Percentiles rank a stretch among this genome's conserved stretches.
Conservation (phyloP, 495 filamentous ascomycete species). For the Penicillium soppii region DNA sequence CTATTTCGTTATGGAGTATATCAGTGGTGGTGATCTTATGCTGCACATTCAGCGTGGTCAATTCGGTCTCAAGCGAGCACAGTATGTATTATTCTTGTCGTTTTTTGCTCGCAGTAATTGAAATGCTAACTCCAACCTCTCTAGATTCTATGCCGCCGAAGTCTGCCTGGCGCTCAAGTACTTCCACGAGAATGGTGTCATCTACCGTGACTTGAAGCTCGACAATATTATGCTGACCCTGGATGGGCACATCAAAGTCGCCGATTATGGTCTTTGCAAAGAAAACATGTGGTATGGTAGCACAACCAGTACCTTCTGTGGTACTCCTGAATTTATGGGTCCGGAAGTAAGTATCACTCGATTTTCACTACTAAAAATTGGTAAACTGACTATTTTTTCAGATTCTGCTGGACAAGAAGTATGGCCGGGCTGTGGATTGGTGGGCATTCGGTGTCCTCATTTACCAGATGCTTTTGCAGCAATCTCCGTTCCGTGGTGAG, state of each 20-base stretch:
- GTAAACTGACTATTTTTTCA: conserved; percentile 34
- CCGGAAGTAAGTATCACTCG: conserved; percentile 69
- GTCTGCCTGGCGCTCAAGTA: conserved; percentile 97
- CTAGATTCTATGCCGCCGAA: conserved; percentile 94
- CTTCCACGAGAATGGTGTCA: conserved; percentile 99
- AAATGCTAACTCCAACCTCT: conserved; percentile 4
- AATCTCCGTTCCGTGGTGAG: conserved; percentile 97
- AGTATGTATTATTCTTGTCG: conserved; percentile 60
- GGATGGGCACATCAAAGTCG: conserved; percentile 98
- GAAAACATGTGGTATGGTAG: conserved; percentile 99
- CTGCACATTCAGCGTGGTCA: conserved; percentile 96
- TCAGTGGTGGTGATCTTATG: conserved; percentile 98
- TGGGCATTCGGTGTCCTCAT: conserved; percentile 99
- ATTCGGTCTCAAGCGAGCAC: conserved; percentile 92
- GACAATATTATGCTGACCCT: conserved; percentile 97
- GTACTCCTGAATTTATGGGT: conserved; percentile 99
- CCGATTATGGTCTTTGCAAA: conserved; percentile 97
- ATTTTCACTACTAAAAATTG: not conserved
- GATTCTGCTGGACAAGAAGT: conserved; percentile 98
- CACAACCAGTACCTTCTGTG: conserved; percentile 97
- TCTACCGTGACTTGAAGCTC: conserved; percentile 98
- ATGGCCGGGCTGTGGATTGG: conserved; percentile 98
- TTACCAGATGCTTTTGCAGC: conserved; percentile 99
- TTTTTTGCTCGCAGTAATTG: not conserved
- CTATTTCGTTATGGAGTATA: conserved; percentile 99